Evolutionary conservation across 805 yeast genomes (phyloP).

Genomic region (Kodamaea leandrae): DNA sequence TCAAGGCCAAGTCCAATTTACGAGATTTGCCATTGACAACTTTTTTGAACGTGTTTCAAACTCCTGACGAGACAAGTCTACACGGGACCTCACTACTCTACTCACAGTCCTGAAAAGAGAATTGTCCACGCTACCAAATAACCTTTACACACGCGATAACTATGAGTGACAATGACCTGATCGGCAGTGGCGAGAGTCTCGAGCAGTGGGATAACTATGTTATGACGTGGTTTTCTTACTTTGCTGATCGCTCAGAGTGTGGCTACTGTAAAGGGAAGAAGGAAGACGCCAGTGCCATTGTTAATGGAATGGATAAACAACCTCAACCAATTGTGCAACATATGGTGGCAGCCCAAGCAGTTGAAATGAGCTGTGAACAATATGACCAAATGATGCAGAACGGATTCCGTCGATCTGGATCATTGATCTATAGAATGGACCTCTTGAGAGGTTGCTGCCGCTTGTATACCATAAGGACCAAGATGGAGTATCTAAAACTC

Average conservation of each 20-base stretch:
- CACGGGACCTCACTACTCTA: no score
- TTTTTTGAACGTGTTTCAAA: no score
- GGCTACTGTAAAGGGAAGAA: slow-evolving; percentile 69
- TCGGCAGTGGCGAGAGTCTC: no score
- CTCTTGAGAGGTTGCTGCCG: slow-evolving; percentile 73
- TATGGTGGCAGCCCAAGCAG: slow-evolving; percentile 40
- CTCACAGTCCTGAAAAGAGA: no score
- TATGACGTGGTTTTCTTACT: slow-evolving; percentile 44
- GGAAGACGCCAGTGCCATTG: slow-evolving; percentile 36
- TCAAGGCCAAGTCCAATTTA: no score
- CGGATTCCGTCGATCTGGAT: slow-evolving; percentile 81
- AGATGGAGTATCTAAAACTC: slow-evolving; percentile 42
- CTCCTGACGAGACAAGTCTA: no score
- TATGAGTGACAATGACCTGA: no score
- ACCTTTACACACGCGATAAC: no score
- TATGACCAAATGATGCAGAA: slow-evolving; percentile 67
- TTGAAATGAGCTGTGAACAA: slow-evolving; percentile 45
- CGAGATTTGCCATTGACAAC: background rate
- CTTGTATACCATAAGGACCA: slow-evolving; percentile 72
- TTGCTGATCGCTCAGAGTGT: slow-evolving; percentile 42
- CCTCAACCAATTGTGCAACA: slow-evolving; percentile 17
- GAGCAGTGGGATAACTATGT: no score
- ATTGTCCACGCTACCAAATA: no score
- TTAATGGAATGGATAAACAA: slow-evolving; percentile 26
- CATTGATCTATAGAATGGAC: slow-evolving; percentile 63